Base-by-base conservation (phyloP, 2,329 filamentous ascomycete species). In the Penicillium concentricum region DNA sequence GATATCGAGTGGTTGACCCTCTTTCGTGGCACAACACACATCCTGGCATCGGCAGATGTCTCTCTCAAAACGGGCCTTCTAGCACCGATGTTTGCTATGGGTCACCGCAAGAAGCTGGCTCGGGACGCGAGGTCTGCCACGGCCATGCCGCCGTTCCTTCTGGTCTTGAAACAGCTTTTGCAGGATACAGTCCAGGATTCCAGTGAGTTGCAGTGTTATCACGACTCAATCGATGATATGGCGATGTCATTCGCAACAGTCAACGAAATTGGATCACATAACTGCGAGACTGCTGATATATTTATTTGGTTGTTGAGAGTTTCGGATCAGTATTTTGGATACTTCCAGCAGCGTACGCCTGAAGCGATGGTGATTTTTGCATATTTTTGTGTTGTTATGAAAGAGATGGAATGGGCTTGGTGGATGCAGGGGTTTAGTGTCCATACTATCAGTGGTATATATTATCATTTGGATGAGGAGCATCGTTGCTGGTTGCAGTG, bases 371-470 rank as follows among this genome's bases (percentile, higher is more conserved):
- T 66, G 5, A 60, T 67, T 10, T 66, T 69, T 46, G 56, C 58
- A 2, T 66, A 64, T 42, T 69, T 61, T 26, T 64, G 61, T 32
- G 65, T 66, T 4, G 48, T 67, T 10, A 38, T 59, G 4, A 54
- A 64, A 15, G 47, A 62, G n/a, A 43, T 67, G 12, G 67, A 67
- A 48, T 66, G 58, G 62, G 50, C 54, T 18, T 69, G 66, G 65
- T 69, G 66, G 66, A 59, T 67, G 60, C 56, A 65, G 38, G 66
- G 66, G 4, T 61, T 61, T 22, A 64, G 61, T 20, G 34, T 53
- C 26, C 61, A 62, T 18, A 34, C 65, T 10, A 58, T 69, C 2
- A 44, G 42, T 39, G 53, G 44, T 16, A 64, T 68, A 13, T 64
- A 69, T 54, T 43, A 58, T 24, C 39, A 34, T 41, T 35, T 69